A percentile compares a stretch with the other conserved stretches of the same genome.
These are phyloP conservation scores for Sapria himalayana DNA, from an alignment of 345 rosid genomes.

Conservation along the genomic window DNA sequence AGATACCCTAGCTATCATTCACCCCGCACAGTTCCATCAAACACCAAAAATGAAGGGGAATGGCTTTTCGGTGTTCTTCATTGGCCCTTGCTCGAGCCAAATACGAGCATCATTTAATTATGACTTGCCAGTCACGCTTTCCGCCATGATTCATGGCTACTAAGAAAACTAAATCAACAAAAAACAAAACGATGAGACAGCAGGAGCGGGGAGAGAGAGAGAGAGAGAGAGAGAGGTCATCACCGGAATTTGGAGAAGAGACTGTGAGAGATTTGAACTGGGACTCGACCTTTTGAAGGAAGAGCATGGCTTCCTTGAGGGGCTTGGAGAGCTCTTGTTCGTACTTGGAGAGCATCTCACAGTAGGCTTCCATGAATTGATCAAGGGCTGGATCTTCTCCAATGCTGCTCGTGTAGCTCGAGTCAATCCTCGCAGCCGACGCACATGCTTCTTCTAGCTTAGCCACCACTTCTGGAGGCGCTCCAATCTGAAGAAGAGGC, in stretches of 20 bases:
- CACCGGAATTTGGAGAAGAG: constrained; percentile 43
- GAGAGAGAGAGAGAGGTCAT: constrained; percentile 7
- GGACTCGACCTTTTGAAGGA: constrained; percentile 56
- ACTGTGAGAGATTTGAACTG: constrained; percentile 71
- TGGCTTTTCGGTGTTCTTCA: no score
- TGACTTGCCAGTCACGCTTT: no score
- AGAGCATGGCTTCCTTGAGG: constrained; percentile 82
- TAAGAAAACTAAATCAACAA: no score
- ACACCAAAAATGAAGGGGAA: constrained; percentile 3
- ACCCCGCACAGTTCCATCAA: constrained; percentile 4
- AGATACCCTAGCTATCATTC: constrained; percentile 11
- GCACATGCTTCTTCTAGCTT: constrained; percentile 66
- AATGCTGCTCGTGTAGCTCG: constrained; percentile 14
- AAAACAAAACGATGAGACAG: neutral
- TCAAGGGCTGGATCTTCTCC: constrained; percentile 96
- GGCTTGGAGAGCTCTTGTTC: constrained; percentile 94
- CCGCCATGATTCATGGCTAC: no score
- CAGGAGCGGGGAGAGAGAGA: neutral
- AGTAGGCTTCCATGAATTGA: constrained; percentile 99
- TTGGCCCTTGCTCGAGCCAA: no score
- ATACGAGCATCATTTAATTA: no score
- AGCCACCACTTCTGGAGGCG: constrained; percentile 73
- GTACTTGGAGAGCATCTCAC: constrained; percentile 89
- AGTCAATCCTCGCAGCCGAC: constrained; percentile 31
- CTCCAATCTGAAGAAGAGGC: constrained; percentile 78